Percentiles rank a stretch among this genome's conserved stretches.
phyloP scores from a whole-genome alignment of 129 eudicot genomes.

The Chrysanthemum lavandulifolium region DNA sequence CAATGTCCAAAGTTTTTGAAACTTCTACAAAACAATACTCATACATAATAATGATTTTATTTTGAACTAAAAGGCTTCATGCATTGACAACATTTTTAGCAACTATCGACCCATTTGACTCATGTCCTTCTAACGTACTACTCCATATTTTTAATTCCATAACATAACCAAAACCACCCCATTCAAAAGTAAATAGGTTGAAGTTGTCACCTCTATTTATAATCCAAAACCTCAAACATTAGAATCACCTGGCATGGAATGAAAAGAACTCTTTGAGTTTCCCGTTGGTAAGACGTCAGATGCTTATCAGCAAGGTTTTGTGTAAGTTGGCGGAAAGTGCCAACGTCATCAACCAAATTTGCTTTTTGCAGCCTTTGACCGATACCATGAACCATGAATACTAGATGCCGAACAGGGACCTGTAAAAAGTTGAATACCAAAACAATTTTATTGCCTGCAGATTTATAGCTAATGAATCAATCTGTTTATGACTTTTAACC shows the following conservation, averaged over 20 bases:
- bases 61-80: too few species aligned
- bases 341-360: conserved; percentile 90
- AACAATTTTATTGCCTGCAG: conserved; percentile 4
- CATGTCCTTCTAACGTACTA: too few species aligned
- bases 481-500: neutral
- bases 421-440: conserved; percentile 34
- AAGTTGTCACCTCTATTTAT: neutral
- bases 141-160: too few species aligned
- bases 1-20: too few species aligned
- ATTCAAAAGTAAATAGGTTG: neutral
- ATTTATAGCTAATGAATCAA: neutral
- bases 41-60: too few species aligned
- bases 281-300: conserved; percentile 77
- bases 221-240: too few species aligned
- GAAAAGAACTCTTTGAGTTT: conserved; percentile 81
- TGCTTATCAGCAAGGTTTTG: conserved; percentile 78
- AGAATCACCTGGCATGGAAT: conserved; percentile 85
- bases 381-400: conserved; percentile 99
- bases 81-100: too few species aligned
- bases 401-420: conserved; percentile 97
- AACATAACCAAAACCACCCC: neutral
- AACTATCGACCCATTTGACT: too few species aligned
- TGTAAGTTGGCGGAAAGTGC: conserved; percentile 72
- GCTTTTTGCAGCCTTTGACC: conserved; percentile 98
- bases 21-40: too few species aligned